Evolutionary conservation across 2,329 filamentous ascomycete species (phyloP).

Genomic region (Epichloe gansuensis): DNA sequence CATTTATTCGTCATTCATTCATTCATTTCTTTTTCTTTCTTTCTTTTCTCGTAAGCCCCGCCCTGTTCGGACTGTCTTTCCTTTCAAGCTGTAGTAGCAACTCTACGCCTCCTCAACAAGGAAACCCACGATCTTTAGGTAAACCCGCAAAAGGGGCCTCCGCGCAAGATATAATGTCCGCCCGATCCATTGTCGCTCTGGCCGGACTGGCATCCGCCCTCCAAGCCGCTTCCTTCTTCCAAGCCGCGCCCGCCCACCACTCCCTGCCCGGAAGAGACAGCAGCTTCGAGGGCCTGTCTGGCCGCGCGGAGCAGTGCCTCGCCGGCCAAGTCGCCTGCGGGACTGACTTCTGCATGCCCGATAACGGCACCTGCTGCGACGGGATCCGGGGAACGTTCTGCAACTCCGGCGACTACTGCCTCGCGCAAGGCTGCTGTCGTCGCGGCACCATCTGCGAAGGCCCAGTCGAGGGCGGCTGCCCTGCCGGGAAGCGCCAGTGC

Average conservation of each 20-base stretch:
- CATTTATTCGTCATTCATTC: no score
- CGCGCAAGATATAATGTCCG: neutral
- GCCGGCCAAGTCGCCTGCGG: neutral
- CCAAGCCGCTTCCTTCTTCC: neutral
- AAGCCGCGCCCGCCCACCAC: neutral
- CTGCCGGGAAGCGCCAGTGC: neutral
- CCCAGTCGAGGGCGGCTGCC: neutral
- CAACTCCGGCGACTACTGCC: neutral
- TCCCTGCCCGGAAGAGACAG: neutral
- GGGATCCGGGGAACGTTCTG: neutral
- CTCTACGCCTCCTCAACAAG: no score
- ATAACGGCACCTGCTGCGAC: neutral
- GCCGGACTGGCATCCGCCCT: neutral
- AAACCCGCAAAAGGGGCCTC: no score
- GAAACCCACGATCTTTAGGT: neutral
- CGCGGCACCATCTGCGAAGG: neutral
- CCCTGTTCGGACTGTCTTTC: neutral
- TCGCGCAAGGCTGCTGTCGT: neutral
- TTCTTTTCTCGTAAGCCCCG: neutral
- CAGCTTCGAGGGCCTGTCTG: neutral
- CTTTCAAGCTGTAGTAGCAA: neutral
- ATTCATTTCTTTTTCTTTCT: neutral
- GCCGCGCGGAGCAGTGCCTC: neutral
- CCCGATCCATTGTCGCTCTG: neutral
- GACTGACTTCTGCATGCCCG: neutral